Percentiles rank a stretch among this genome's conserved stretches.
Conservation (phyloP, 441 rosid genomes). For the Adansonia rubrostipa region DNA sequence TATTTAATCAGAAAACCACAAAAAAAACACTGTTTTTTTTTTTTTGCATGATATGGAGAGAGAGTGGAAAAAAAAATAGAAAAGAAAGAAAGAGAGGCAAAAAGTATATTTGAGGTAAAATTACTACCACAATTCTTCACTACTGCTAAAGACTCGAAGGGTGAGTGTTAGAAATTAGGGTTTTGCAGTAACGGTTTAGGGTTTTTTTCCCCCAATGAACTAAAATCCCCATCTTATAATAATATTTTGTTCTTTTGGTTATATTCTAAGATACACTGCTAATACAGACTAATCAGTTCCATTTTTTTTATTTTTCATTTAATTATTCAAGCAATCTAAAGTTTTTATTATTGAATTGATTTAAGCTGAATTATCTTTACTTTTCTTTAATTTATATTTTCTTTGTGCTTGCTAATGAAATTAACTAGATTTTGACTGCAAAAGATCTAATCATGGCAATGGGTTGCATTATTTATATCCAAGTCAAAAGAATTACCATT, state of each 20-base stretch:
- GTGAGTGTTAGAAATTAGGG: conserved; percentile 39
- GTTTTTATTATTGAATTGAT: background rate
- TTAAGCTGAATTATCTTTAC: background rate
- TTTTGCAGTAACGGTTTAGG: conserved; percentile 41
- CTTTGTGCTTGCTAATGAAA: background rate
- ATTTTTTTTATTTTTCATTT: background rate
- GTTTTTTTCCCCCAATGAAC: conserved; percentile 28
- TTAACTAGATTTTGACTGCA: background rate
- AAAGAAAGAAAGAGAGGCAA: background rate
- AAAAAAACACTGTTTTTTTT: conserved; percentile 24
- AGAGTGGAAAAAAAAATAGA: conserved; percentile 27
- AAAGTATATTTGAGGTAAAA: conserved; percentile 17
- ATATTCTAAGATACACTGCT: background rate
- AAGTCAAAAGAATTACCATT: conserved; percentile 38
- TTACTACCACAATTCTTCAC: conserved; percentile 11
- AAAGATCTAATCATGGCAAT: background rate
- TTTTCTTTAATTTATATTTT: background rate
- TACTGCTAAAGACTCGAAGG: background rate
- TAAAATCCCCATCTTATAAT: background rate
- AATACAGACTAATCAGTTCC: background rate
- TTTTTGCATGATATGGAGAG: conserved; percentile 40
- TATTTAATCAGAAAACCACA: conserved; percentile 35
- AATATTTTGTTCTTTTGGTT: background rate
- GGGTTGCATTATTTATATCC: background rate
- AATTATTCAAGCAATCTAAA: too few species aligned